Conservation (phyloP, 352 stramenopile species). For the Thalassiosira ordinaria region DNA sequence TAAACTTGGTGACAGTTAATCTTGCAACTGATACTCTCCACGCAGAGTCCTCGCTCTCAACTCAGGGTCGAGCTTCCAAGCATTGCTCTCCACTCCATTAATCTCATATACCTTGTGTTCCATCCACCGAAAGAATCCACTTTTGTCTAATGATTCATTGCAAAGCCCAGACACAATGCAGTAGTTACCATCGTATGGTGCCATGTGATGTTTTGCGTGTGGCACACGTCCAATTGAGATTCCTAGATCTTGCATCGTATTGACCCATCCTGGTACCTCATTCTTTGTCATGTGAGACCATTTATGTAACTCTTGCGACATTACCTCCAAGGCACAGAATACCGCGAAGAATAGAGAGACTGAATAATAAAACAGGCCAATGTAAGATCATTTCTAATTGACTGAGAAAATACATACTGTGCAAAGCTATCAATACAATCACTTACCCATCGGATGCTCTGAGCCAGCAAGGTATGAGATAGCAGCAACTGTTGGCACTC, state of each 20-base stretch:
- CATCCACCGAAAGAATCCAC: conserved; percentile 80
- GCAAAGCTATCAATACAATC: too few relatives aligned
- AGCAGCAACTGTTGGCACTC: conserved; percentile 65
- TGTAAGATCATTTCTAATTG: too few relatives aligned
- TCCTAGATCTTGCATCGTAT: conserved; percentile 69
- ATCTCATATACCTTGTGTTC: conserved; percentile 77
- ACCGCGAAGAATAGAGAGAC: conserved; percentile 72
- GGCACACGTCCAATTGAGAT: conserved; percentile 70
- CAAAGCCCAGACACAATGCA: conserved; percentile 83
- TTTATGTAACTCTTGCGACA: conserved; percentile 86
- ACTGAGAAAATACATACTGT: neutral
- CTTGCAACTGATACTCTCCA: conserved; percentile 64
- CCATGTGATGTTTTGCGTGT: conserved; percentile 81
- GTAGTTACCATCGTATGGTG: conserved; percentile 86
- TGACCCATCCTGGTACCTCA: conserved; percentile 63
- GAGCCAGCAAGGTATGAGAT: conserved; percentile 60
- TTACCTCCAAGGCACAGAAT: conserved; percentile 82
- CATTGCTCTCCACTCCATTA: conserved; percentile 84
- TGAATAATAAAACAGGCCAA: too few relatives aligned
- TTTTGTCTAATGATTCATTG: conserved; percentile 77
- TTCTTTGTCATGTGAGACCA: conserved; percentile 80
- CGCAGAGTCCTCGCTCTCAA: conserved; percentile 69
- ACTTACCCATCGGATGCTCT: conserved; percentile 53
- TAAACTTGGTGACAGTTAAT: conserved; percentile 18
- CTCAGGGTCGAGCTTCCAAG: conserved; percentile 81